These are phyloP conservation scores for Solanum peruvianum DNA, from an alignment of 257 asterid genomes.

Conservation along the genomic window DNA sequence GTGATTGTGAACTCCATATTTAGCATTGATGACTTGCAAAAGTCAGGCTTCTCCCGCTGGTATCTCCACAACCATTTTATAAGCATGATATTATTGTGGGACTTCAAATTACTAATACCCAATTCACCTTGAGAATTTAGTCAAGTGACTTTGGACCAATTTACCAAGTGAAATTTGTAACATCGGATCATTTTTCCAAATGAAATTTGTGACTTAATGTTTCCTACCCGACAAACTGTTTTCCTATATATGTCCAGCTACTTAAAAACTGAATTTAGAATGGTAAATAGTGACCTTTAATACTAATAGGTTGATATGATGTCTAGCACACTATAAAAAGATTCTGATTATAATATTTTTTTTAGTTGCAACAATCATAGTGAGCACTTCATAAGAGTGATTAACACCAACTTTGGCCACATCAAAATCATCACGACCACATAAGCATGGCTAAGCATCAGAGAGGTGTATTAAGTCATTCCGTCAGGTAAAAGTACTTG, in stretches of 20 bases:
- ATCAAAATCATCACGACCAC: background rate
- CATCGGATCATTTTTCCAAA: background rate
- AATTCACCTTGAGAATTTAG: background rate
- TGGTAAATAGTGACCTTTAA: background rate
- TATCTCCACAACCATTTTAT: background rate
- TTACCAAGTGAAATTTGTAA: background rate
- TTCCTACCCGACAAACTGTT: background rate
- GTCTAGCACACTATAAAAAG: background rate
- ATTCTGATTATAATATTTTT: background rate
- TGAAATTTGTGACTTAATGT: background rate
- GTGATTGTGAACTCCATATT: background rate
- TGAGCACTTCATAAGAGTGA: background rate
- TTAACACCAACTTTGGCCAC: background rate
- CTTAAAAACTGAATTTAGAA: background rate
- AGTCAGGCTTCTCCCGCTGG: background rate
- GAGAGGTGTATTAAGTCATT: background rate
- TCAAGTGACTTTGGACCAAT: background rate
- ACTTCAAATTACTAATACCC: background rate
- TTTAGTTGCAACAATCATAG: background rate
- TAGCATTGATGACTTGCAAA: background rate
- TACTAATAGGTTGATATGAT: background rate
- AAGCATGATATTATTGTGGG: background rate
- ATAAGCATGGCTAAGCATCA: background rate
- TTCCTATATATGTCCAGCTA: background rate
- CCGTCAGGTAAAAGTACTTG: background rate